phyloP scores from a whole-genome alignment of 805 yeast genomes.

The Ascoidea tarda region DNA sequence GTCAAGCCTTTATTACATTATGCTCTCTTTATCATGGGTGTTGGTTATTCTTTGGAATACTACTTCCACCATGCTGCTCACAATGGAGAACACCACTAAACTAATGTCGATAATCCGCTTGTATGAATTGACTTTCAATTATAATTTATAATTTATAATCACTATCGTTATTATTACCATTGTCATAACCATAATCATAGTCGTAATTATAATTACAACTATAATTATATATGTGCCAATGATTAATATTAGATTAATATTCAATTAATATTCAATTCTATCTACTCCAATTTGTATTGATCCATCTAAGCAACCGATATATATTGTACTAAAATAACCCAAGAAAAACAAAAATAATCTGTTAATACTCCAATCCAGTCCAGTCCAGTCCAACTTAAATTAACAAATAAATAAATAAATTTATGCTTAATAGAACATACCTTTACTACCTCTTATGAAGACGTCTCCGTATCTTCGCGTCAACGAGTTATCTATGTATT shows the following conservation, averaged over 20 bases:
- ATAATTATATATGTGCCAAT: too few relatives aligned
- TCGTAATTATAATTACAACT: too few relatives aligned
- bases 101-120: too few relatives aligned
- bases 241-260: too few relatives aligned
- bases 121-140: too few relatives aligned
- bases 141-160: too few relatives aligned
- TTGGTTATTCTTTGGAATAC: conserved; percentile 90
- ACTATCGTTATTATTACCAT: too few relatives aligned
- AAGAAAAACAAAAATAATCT: neutral
- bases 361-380: neutral
- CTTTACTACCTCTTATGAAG: conserved; percentile 78
- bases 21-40: conserved; percentile 47
- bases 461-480: conserved; percentile 59
- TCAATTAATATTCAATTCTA: neutral
- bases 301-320: conserved; percentile 1
- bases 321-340: conserved; percentile 1
- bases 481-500: conserved; percentile 34
- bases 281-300: too few relatives aligned
- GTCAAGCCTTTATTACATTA: conserved; percentile 76
- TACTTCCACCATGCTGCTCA: conserved; percentile 72
- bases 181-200: too few relatives aligned
- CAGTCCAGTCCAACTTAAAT: neutral
- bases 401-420: conserved; percentile 1
- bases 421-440: conserved; percentile 26
- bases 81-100: conserved; percentile 22